Conservation (phyloP, 148 eudicot species). For the Cornus kousa region DNA sequence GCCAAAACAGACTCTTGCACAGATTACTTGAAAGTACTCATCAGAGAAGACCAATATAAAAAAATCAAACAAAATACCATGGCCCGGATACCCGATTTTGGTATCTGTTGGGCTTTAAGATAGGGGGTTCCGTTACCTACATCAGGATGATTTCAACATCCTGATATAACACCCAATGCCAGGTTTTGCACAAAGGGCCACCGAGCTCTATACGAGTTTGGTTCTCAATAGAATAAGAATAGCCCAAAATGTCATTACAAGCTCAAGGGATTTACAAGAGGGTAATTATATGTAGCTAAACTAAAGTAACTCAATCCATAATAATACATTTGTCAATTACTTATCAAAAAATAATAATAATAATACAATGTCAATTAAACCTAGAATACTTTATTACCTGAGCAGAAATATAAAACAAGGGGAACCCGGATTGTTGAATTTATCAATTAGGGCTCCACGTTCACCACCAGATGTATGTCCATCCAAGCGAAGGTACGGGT, state of each 20-base stretch:
- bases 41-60: no score
- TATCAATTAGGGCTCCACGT: conserved; percentile 89
- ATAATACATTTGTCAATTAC: neutral
- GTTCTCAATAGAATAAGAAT: neutral
- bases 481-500: conserved; percentile 87
- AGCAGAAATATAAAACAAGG: conserved; percentile 95
- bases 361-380: neutral
- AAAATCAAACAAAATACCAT: no score
- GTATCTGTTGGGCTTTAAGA: no score
- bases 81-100: no score
- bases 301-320: neutral
- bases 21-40: no score
- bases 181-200: neutral
- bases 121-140: no score
- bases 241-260: neutral
- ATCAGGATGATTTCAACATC: no score
- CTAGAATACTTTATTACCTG: conserved; percentile 47
- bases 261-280: neutral
- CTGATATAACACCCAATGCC: neutral
- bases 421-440: conserved; percentile 77
- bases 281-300: neutral
- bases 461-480: conserved; percentile 98
- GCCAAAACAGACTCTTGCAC: no score
- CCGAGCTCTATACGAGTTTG: neutral
- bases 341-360: no score